Base-by-base conservation (phyloP, 169 alveolate species). In the Theileria luwenshuni region DNA sequence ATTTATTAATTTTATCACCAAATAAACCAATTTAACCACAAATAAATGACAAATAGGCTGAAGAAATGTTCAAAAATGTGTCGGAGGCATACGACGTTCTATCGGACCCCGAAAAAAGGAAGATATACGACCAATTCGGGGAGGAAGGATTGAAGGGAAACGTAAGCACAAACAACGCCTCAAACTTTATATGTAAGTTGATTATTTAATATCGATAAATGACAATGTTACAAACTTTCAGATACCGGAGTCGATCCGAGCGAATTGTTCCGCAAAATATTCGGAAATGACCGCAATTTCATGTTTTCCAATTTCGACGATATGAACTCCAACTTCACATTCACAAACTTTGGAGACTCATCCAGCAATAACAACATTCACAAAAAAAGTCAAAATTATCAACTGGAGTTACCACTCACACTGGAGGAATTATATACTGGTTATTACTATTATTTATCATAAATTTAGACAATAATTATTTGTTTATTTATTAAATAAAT, bases 31-130 rank as follows among this genome's bases (percentile, higher is more conserved):
- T 43, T 41, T 13, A 2, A 3, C 17, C 45, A 38, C 45, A 10
- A 38, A 5, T 38, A 7, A 38, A 7, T 38, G 45, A 38, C 45
- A 10, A 69, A 32, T 27, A 88, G 90, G 93, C 93, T 28, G 93
- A 95, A 61, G 97, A 93, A 38, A 92, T 90, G 92, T 96, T 95
- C 77, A 90, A 93, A 74, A 96, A 94, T 65, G 86, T 97, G 33
- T 90, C 97, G 23, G 94, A 94, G 69, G 99, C 99, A 0, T 94
- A 96, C 74, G 99, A 97, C 83, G 94, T 94, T n/a, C 79, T 97
- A 21, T 85, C 96, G 17, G 98, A 97, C 72, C 97, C 97, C 12
- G 97, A 95, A 75, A 97, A 97, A 76, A 85, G 97, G 60, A 95
- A 95, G 67, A 79, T 96, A 41, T 97, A 97, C 70, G 99, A 96